These are phyloP conservation scores for Cladosporium phlei DNA, from an alignment of 2,329 filamentous ascomycete species.

Conservation along the genomic window DNA sequence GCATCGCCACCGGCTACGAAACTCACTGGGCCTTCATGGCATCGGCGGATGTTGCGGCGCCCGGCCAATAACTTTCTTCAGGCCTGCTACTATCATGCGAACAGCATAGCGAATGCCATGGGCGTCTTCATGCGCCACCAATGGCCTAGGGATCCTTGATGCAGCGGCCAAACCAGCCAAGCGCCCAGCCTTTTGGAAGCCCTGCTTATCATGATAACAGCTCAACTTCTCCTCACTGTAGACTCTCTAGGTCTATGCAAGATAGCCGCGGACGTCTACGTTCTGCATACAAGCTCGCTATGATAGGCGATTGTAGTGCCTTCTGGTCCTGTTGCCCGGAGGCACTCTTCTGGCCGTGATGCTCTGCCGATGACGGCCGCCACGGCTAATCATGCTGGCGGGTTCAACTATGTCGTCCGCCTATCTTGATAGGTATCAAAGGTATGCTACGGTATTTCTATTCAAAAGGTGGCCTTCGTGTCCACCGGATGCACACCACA, in stretches of 20 bases:
- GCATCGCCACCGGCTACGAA: too few species aligned
- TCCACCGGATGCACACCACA: background rate
- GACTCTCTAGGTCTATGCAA: background rate
- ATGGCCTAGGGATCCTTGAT: background rate
- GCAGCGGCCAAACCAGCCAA: slow-evolving; percentile 9
- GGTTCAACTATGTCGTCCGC: background rate
- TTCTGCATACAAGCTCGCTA: background rate
- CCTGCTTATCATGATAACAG: slow-evolving; percentile 13
- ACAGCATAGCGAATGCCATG: background rate
- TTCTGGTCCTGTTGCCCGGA: background rate
- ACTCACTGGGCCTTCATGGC: background rate
- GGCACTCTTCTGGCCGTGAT: slow-evolving; percentile 1
- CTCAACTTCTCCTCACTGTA: slow-evolving; percentile 4
- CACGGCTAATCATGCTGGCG: background rate
- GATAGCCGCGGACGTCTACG: background rate
- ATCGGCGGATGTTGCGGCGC: background rate
- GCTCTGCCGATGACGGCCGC: background rate
- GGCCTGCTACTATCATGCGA: background rate
- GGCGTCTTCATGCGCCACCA: background rate
- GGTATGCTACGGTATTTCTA: background rate
- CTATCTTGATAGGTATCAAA: slow-evolving; percentile 3
- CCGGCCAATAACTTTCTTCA: background rate
- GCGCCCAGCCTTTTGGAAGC: slow-evolving; percentile 1
- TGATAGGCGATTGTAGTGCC: background rate
- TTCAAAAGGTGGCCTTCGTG: background rate